phyloP scores from a whole-genome alignment of 2,329 filamentous ascomycete genomes.

The Epichloe baconii region DNA sequence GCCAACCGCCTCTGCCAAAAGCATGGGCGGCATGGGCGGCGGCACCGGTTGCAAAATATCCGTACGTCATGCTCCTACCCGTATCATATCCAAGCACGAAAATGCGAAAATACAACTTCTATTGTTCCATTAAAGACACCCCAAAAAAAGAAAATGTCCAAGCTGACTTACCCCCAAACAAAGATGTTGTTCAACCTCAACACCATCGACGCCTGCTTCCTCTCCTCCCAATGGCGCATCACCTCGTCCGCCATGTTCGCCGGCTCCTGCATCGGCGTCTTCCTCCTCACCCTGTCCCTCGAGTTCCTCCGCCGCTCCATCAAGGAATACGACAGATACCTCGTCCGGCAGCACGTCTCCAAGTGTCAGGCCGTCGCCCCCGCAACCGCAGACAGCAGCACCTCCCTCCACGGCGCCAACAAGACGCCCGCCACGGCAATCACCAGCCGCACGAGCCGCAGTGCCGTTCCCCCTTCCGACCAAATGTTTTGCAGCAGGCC shows the following conservation, averaged over 20 bases:
- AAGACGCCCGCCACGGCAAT: slow-evolving; percentile 9
- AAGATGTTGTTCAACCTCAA: slow-evolving; percentile 77
- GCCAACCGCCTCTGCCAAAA: slow-evolving; percentile 7
- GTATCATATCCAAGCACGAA: background rate
- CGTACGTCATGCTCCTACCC: background rate
- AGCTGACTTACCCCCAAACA: background rate
- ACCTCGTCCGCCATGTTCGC: slow-evolving; percentile 59
- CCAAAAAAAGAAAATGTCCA: no score
- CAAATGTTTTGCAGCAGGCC: slow-evolving; percentile 51
- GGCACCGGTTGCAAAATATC: slow-evolving; percentile 27
- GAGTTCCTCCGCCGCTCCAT: slow-evolving; percentile 58
- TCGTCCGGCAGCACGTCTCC: slow-evolving; percentile 39
- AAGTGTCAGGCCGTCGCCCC: slow-evolving; percentile 14
- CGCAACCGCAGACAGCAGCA: background rate
- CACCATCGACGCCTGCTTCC: slow-evolving; percentile 57
- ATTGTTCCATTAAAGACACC: no score
- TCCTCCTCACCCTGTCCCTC: slow-evolving; percentile 59
- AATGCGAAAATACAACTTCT: no score
- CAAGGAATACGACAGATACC: slow-evolving; percentile 59
- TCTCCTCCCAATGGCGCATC: slow-evolving; percentile 57
- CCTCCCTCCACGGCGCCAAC: slow-evolving; percentile 10
- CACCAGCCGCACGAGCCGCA: no score
- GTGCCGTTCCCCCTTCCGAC: slow-evolving; percentile 31
- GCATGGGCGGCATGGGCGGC: slow-evolving; percentile 13
- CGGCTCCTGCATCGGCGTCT: slow-evolving; percentile 65